Percentiles rank a stretch among this genome's conserved stretches.
Evolutionary conservation across 2,329 filamentous ascomycete species (phyloP).

Genomic region (Volutella citrinella): DNA sequence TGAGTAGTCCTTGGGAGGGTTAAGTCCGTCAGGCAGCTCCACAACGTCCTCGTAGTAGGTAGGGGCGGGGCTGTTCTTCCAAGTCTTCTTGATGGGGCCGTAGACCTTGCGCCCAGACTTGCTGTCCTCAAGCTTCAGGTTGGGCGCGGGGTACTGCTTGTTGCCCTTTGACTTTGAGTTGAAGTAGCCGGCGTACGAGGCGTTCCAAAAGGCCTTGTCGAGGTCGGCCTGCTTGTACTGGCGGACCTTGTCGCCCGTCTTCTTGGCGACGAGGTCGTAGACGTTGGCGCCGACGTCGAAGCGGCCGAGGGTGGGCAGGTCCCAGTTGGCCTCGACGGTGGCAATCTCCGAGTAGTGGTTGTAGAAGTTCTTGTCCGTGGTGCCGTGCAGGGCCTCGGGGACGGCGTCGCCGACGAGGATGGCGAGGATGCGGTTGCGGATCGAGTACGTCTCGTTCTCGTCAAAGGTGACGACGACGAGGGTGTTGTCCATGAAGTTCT

Average conservation of each 20-base stretch:
- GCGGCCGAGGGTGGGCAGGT: constrained; percentile 64
- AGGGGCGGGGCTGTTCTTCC: constrained; percentile 34
- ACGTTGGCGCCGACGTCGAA: constrained; percentile 73
- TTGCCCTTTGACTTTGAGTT: constrained; percentile 36
- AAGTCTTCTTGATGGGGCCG: constrained; percentile 35
- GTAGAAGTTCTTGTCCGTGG: constrained; percentile 67
- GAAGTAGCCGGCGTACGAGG: constrained; percentile 50
- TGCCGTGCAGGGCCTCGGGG: constrained; percentile 61
- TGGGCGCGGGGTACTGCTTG: constrained; percentile 37
- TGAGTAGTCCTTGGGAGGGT: constrained; percentile 39
- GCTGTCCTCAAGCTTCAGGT: constrained; percentile 33
- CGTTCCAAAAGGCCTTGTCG: constrained; percentile 47
- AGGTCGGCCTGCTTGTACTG: constrained; percentile 35
- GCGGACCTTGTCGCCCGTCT: constrained; percentile 54
- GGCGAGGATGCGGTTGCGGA: constrained; percentile 66
- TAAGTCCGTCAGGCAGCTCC: constrained; percentile 39
- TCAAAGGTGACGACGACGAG: constrained; percentile 77
- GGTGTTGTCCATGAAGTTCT: constrained; percentile 72
- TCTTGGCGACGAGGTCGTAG: constrained; percentile 56
- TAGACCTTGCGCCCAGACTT: constrained; percentile 34
- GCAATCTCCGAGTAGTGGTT: constrained; percentile 69
- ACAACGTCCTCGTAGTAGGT: constrained; percentile 41
- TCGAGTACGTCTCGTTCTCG: constrained; percentile 68
- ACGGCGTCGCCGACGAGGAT: constrained; percentile 75
- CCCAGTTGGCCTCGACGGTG: constrained; percentile 69